Conservation (phyloP, 2,329 filamentous ascomycete species). For the Grosmannia serpens region DNA sequence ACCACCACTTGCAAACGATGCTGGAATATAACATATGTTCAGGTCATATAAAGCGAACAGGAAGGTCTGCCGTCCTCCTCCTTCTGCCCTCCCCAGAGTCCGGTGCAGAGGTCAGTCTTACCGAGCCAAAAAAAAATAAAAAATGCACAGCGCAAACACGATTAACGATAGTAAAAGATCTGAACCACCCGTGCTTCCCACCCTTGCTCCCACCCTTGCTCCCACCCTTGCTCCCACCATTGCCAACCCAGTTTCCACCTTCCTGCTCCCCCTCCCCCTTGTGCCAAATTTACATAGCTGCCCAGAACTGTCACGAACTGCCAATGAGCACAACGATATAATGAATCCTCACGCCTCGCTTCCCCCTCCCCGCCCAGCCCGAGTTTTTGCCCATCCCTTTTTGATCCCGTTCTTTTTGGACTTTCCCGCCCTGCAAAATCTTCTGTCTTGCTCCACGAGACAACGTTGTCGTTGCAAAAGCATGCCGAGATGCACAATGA, state of each 20-base stretch:
- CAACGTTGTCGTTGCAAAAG: background rate
- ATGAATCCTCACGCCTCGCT: slow-evolving; percentile 11
- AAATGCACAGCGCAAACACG: background rate
- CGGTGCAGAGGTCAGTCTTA: too few species aligned
- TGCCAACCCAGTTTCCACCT: slow-evolving; percentile 1
- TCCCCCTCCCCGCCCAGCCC: slow-evolving; percentile 5
- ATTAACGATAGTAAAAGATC: background rate
- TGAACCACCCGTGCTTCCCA: background rate
- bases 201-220: background rate
- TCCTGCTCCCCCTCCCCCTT: background rate
- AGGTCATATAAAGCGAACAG: background rate
- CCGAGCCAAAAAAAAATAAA: background rate
- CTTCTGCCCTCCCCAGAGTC: background rate
- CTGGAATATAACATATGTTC: background rate
- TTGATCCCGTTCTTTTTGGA: slow-evolving; percentile 3
- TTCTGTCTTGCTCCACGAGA: background rate
- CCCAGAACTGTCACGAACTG: background rate
- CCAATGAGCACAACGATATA: slow-evolving; percentile 3
- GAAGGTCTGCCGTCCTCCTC: background rate
- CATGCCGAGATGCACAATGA: background rate
- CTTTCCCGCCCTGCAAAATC: background rate
- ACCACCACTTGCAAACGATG: background rate
- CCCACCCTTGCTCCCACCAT: background rate
- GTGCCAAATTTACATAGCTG: slow-evolving; percentile 1
- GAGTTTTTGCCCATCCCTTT: slow-evolving; percentile 1